phyloP scores from a whole-genome alignment of 371 early-diverging fungal species.

The Umbelopsis sp. region DNA sequence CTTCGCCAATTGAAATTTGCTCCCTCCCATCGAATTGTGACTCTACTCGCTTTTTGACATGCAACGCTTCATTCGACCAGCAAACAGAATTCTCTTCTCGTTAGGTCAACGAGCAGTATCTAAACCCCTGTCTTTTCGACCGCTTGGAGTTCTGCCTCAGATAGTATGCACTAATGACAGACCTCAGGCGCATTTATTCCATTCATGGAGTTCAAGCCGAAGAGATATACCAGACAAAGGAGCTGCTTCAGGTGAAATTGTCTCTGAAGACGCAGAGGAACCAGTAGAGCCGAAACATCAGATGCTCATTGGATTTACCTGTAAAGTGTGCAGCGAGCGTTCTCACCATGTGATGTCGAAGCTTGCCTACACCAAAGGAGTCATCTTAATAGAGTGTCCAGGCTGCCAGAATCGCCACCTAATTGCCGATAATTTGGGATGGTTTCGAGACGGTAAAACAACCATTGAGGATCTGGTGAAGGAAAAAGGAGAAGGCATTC shows the following conservation, averaged over 20 bases:
- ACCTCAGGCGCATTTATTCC: background rate
- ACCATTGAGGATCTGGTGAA: conserved; percentile 85
- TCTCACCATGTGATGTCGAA: conserved; percentile 91
- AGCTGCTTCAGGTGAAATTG: background rate
- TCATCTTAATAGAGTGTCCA: conserved; percentile 92
- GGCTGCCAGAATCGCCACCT: conserved; percentile 90
- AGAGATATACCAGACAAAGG: conserved; percentile 3
- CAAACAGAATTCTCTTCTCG: background rate
- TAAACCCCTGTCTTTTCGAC: background rate
- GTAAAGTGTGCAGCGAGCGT: conserved; percentile 88
- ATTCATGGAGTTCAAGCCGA: background rate
- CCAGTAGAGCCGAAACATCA: conserved; percentile 56
- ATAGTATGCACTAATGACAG: background rate
- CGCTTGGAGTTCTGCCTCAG: background rate
- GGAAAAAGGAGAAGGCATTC: conserved; percentile 80
- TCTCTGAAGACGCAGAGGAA: conserved; percentile 18
- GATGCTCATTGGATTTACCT: conserved; percentile 90
- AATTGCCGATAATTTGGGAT: conserved; percentile 96
- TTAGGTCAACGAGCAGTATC: background rate
- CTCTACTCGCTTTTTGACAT: background rate
- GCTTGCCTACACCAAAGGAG: conserved; percentile 86
- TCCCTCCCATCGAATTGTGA: background rate
- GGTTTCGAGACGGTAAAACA: conserved; percentile 76
- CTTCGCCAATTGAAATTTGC: background rate
- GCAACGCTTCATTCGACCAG: conserved; percentile 3